Evolutionary conservation across 176 grass and related monocot genomes (phyloP).

Genomic region (Saccharum spontaneum): DNA sequence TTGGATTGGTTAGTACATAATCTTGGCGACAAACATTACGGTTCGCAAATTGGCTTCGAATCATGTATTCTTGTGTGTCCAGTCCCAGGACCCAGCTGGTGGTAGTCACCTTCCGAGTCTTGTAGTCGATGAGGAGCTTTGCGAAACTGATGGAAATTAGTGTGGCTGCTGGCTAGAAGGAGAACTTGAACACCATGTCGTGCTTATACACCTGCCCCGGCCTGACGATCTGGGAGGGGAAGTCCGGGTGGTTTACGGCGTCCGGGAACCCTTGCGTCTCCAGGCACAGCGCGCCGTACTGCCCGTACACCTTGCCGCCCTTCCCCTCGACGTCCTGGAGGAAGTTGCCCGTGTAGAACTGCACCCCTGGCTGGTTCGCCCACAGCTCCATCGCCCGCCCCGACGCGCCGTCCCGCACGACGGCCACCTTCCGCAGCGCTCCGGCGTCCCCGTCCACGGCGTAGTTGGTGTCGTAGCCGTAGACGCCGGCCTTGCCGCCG

Average conservation of each 20-base stretch:
- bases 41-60: no score
- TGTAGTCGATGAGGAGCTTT: no score
- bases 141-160: no score
- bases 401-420: constrained; percentile 49
- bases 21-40: no score
- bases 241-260: constrained; percentile 62
- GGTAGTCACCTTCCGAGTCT: no score
- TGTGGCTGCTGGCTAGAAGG: constrained; percentile 31
- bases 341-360: constrained; percentile 90
- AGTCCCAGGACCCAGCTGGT: no score
- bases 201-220: constrained; percentile 70
- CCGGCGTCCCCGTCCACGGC: constrained; percentile 37
- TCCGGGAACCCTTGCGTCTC: constrained; percentile 94
- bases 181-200: constrained; percentile 80
- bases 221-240: constrained; percentile 61
- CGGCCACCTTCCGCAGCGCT: constrained; percentile 57
- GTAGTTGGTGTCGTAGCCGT: constrained; percentile 83
- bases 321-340: constrained; percentile 50
- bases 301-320: constrained; percentile 44
- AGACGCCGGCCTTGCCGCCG: constrained; percentile 22
- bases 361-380: constrained; percentile 88
- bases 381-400: constrained; percentile 65
- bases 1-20: no score
- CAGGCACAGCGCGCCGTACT: constrained; percentile 69
- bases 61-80: no score